Percentiles rank a stretch among this genome's conserved stretches.
Conservation (phyloP, 345 rosid genomes). For the Citrus inodora region DNA sequence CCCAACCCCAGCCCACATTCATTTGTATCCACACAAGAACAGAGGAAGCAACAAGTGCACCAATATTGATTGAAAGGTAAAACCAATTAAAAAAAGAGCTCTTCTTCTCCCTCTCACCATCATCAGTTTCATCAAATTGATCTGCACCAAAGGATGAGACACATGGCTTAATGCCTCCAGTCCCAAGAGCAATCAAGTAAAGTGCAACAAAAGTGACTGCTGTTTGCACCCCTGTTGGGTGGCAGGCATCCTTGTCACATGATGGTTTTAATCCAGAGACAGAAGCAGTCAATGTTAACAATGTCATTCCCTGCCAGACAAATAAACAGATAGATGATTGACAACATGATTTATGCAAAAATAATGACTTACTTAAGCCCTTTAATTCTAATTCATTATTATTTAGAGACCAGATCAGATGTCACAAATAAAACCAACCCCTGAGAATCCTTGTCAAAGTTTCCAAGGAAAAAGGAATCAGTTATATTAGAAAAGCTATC, state of each 20-base stretch:
- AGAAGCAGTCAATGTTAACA: conserved; percentile 76
- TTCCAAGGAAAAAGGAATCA: not conserved
- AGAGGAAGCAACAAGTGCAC: conserved; percentile 84
- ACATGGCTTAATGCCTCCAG: conserved; percentile 97
- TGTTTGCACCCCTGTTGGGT: conserved; percentile 45
- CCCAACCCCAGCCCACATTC: conserved; percentile 99
- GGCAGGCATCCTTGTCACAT: conserved; percentile 50
- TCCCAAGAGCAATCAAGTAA: conserved; percentile 87
- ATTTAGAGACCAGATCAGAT: not conserved
- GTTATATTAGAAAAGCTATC: not conserved
- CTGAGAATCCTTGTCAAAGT: not conserved
- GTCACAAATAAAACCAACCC: not conserved
- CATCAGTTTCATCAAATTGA: conserved; percentile 88
- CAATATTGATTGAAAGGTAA: conserved; percentile 83
- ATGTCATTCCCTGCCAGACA: conserved; percentile 73
- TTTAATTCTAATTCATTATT: not conserved
- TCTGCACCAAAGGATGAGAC: conserved; percentile 97
- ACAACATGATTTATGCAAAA: not conserved
- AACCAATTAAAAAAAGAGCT: conserved; percentile 98
- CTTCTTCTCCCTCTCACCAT: conserved; percentile 64
- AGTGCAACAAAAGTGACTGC: conserved; percentile 68
- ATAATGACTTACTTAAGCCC: not conserved
- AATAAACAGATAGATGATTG: not conserved
- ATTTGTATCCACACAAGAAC: conserved; percentile 93
- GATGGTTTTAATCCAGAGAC: conserved; percentile 69